Base-by-base conservation (phyloP, 371 early-diverging fungal species). In the Mucor plumbeus region DNA sequence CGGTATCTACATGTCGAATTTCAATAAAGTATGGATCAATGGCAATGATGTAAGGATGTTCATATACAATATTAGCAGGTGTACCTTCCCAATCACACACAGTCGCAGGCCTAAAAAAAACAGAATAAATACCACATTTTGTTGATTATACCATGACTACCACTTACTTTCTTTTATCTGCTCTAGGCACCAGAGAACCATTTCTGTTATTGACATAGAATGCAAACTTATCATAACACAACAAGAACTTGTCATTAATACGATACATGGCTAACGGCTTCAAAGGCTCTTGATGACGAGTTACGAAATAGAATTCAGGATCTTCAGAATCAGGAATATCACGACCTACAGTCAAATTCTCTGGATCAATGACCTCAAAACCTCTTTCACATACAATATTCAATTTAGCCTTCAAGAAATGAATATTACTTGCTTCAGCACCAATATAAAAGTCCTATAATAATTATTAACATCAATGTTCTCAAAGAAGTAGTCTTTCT, bases 141-240 rank as follows among this genome's bases (percentile, higher is more conserved):
- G 33, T 13, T 34, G 7, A 4, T 39, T 44, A 7, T 19, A n/a
- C 15, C 7, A 47, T 36, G 13, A 2, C 33, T n/a, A 7, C 26
- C 17, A 59, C 75, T 75, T 72, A 79, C 82, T 72, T 77, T 71
- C 73, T 56, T 33, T 62, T 67, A 48, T 67, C 74, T 35, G 77
- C 56, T 41, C 77, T 72, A 21, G 66, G 69, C 7, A 80, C 83
- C 21, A 83, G 38, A 26, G 81, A 79, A 8, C 84, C 84, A 61
- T 78, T 78, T 39, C 80, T 78, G 67, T 92, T 91, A 76, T 97
- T 91, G 50, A 97, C 95, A 69, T 91, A 96, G 72, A 97, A 97
- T 1, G 91, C 95, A 83, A 95, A 94, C 65, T 94, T 94, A 44
- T 94, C 92, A 76, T 96, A 97, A 72, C 97, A 97, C 41, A 96